Evolutionary conservation across 2,329 filamentous ascomycete genomes (phyloP).

Genomic region (Colletotrichum noveboracense): DNA sequence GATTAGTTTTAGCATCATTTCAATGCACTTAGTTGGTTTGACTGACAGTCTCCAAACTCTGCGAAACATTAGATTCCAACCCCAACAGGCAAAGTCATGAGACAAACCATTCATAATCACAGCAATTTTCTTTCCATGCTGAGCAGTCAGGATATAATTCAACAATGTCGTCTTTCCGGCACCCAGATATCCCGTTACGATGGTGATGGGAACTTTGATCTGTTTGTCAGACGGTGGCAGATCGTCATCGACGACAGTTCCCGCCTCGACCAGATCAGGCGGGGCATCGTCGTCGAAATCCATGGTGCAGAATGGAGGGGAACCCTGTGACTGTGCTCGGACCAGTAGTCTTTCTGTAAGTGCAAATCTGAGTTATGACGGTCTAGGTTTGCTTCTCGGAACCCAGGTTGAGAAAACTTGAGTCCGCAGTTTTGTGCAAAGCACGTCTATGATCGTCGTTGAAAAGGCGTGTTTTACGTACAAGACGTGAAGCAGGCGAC

Average conservation of each 20-base stretch:
- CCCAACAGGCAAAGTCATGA: not conserved
- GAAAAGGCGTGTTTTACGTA: not conserved
- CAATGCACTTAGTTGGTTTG: not conserved
- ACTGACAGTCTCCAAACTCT: constrained; percentile 84
- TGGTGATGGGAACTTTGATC: constrained; percentile 81
- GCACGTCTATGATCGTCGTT: not conserved
- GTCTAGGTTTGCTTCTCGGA: not conserved
- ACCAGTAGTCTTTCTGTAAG: not conserved
- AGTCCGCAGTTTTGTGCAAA: not conserved
- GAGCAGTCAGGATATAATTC: constrained; percentile 93
- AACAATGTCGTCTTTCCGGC: constrained; percentile 94
- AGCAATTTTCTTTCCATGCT: constrained; percentile 97
- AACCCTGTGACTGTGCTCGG: constrained; percentile 16
- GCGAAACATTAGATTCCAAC: constrained; percentile 20
- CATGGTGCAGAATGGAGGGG: constrained; percentile 45
- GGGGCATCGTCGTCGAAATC: constrained; percentile 71
- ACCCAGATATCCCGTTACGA: constrained; percentile 90
- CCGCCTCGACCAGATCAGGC: constrained; percentile 65
- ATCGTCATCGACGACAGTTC: constrained; percentile 35
- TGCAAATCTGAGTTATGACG: not conserved
- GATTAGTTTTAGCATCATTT: not conserved
- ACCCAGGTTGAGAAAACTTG: not conserved
- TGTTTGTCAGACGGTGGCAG: constrained; percentile 50
- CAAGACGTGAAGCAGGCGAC: not conserved
- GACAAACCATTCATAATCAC: constrained; percentile 87